phyloP scores from a whole-genome alignment of 179 eudicot species.

The Heliamphora pulchella region DNA sequence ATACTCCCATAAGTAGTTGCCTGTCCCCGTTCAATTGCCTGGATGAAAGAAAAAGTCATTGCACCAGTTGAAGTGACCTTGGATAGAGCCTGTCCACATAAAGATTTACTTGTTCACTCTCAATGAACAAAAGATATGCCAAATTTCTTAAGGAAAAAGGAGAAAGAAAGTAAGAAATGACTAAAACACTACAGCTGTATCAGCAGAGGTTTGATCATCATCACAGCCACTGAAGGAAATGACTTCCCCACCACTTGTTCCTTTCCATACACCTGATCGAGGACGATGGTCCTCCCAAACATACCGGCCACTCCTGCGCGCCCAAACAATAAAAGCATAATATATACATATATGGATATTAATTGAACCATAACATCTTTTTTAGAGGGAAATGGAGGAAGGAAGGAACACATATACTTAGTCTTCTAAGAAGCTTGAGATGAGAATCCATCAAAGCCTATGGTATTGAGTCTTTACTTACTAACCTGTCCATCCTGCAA shows the following conservation, averaged over 20 bases:
- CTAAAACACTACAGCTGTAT: constrained; percentile 56
- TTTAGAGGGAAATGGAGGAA: background rate
- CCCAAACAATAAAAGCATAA: constrained; percentile 10
- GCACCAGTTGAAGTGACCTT: constrained; percentile 88
- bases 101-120: constrained; percentile 3
- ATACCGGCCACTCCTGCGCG: constrained; percentile 65
- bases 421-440: background rate
- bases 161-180: background rate
- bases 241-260: constrained; percentile 90
- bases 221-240: constrained; percentile 97
- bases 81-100: constrained; percentile 62
- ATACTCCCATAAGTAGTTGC: constrained; percentile 81
- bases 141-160: background rate
- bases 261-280: constrained; percentile 81
- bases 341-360: background rate
- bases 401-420: constrained; percentile 3
- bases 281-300: constrained; percentile 98
- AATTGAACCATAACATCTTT: background rate
- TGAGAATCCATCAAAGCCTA: background rate
- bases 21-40: constrained; percentile 80
- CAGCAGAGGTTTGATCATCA: constrained; percentile 93
- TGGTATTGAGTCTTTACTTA: background rate
- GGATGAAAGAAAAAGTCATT: constrained; percentile 93
- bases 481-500: constrained; percentile 26
- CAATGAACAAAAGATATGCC: background rate